These are phyloP conservation scores for Fusarium nisikadoi DNA, from an alignment of 2,329 filamentous ascomycete genomes.

Conservation along the genomic window DNA sequence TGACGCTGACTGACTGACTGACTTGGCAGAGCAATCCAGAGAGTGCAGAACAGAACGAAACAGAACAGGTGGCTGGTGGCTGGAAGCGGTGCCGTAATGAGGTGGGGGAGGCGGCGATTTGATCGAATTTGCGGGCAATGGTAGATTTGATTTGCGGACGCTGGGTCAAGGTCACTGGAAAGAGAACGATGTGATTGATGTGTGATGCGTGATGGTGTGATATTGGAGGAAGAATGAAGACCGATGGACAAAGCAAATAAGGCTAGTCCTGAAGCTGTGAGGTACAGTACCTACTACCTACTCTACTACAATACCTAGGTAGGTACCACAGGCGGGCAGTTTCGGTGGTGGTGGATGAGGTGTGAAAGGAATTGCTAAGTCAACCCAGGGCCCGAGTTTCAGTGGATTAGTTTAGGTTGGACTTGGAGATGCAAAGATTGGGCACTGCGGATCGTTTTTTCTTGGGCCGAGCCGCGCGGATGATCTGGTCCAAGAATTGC, in stretches of 20 bases:
- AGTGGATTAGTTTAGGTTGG: conserved; percentile 37
- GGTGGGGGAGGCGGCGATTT: conserved; percentile 44
- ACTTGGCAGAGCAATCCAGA: conserved; percentile 2
- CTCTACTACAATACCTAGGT: conserved; percentile 3
- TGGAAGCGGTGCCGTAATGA: conserved; percentile 45
- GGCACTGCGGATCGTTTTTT: conserved; percentile 38
- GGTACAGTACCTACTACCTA: neutral
- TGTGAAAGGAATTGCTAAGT: conserved; percentile 26
- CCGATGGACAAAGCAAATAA: conserved; percentile 15
- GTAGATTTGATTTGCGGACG: conserved; percentile 37
- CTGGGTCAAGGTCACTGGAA: conserved; percentile 20
- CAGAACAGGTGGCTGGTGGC: conserved; percentile 42
- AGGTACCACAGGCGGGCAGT: neutral
- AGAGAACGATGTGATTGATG: conserved; percentile 6
- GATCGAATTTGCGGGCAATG: conserved; percentile 36
- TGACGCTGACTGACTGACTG: neutral
- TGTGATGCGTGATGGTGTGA: conserved; percentile 23
- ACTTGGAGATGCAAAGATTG: conserved; percentile 33
- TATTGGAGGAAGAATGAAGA: conserved; percentile 19
- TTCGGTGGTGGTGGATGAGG: neutral
- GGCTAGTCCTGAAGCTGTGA: conserved; percentile 13
- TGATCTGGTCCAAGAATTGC: conserved; percentile 32
- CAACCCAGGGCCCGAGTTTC: conserved; percentile 13
- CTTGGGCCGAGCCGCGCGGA: conserved; percentile 40
- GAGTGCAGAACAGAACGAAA: conserved; percentile 12